Conservation (phyloP, 1,284 basidiomycete species). For the Pseudozyma hubeiensis region DNA sequence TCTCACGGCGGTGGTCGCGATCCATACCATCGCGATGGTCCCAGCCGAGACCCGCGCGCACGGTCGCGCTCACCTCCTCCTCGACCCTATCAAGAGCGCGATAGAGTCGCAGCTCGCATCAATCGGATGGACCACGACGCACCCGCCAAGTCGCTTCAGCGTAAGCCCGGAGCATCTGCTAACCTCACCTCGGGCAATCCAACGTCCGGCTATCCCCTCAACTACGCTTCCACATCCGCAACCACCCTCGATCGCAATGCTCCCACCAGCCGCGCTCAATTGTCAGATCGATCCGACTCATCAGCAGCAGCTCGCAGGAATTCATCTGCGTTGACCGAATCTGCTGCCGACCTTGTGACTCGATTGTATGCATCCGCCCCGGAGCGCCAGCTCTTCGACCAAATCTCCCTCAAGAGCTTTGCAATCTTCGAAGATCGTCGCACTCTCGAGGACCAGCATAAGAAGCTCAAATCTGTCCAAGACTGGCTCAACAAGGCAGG, state of each 20-base stretch:
- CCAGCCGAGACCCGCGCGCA: conserved; percentile 13
- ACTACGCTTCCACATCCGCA: conserved; percentile 6
- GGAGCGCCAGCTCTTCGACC: conserved; percentile 17
- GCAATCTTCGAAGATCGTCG: conserved; percentile 16
- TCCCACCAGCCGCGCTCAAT: neutral
- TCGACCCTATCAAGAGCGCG: conserved; percentile 3
- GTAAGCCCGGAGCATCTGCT: conserved; percentile 11
- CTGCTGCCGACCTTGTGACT: conserved; percentile 7
- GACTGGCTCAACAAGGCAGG: conserved; percentile 12
- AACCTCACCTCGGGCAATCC: neutral
- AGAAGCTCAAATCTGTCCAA: conserved; percentile 14
- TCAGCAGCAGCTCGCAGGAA: conserved; percentile 1
- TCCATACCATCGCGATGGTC: conserved; percentile 8
- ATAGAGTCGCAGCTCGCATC: conserved; percentile 1
- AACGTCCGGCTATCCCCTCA: neutral
- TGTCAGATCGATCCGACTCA: neutral
- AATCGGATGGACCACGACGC: conserved; percentile 11
- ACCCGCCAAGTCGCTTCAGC: conserved; percentile 9
- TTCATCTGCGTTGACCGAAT: neutral
- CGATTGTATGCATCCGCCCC: conserved; percentile 2
- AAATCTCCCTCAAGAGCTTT: conserved; percentile 16
- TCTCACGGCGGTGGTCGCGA: conserved; percentile 13
- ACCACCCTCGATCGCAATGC: conserved; percentile 8
- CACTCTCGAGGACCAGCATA: conserved; percentile 11
- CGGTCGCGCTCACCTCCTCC: conserved; percentile 25